These are phyloP conservation scores for Rhododendron henanense DNA, from an alignment of 148 eudicot species.

Conservation along the genomic window DNA sequence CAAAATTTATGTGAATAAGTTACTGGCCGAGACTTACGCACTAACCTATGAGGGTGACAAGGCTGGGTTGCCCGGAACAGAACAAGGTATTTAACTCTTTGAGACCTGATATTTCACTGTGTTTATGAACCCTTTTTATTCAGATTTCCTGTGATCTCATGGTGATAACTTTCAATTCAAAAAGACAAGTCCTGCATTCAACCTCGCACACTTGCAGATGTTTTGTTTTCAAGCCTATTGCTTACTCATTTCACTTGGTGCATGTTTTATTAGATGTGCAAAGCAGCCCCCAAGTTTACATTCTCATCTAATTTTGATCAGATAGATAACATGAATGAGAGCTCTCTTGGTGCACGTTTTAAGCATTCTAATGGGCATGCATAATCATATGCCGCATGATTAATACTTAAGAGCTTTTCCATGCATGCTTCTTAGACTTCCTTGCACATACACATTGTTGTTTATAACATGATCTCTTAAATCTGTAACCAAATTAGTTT, in stretches of 20 bases:
- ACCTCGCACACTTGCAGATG: neutral
- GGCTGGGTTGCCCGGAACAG: neutral
- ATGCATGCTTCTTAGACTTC: neutral
- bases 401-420: neutral
- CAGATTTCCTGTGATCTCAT: neutral
- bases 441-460: neutral
- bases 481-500: neutral
- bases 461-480: neutral
- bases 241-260: neutral
- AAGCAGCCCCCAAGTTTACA: neutral
- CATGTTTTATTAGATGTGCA: neutral
- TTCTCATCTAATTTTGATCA: neutral
- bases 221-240: neutral
- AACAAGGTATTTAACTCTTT: constrained; percentile 15
- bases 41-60: neutral
- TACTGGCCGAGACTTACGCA: constrained; percentile 31
- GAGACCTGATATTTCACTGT: neutral
- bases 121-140: neutral
- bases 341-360: neutral
- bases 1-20: constrained; percentile 27
- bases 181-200: neutral
- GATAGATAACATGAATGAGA: neutral
- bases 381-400: neutral
- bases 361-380: neutral
- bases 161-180: neutral